phyloP scores from a whole-genome alignment of 2,329 filamentous ascomycete genomes.

The Xylaria sp. region DNA sequence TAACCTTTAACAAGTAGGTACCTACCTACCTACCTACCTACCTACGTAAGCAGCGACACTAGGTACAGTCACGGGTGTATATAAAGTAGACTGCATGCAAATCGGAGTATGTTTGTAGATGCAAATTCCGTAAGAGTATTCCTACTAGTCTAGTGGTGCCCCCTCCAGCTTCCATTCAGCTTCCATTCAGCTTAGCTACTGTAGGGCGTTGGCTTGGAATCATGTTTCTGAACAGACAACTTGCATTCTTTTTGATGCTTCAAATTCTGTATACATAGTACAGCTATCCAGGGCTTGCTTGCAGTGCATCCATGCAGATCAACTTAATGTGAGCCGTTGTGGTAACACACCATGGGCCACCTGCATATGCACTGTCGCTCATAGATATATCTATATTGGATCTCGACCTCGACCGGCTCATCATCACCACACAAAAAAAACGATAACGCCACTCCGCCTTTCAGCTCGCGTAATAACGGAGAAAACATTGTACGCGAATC shows the following conservation, averaged over 20 bases:
- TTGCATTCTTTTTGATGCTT: no score
- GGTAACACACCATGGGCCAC: background rate
- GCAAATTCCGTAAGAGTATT: no score
- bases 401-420: conserved; percentile 3
- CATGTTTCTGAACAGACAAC: no score
- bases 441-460: background rate
- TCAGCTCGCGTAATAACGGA: conserved; percentile 7
- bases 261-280: no score
- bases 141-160: no score
- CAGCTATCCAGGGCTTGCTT: background rate
- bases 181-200: no score
- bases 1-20: background rate
- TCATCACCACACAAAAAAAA: background rate
- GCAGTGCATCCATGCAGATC: background rate
- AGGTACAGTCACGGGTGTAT: no score
- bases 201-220: no score
- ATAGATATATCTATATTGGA: conserved; percentile 11
- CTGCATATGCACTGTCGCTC: conserved; percentile 11
- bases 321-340: background rate
- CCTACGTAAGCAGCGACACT: no score
- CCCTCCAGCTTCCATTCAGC: no score
- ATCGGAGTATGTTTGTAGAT: no score
- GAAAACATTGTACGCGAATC: conserved; percentile 2
- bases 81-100: no score
- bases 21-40: background rate